Evolutionary conservation across 2,329 filamentous ascomycete species (phyloP), one percentile per base, ranked within the genome.

Genomic region (Dactylellina cionopaga): DNA sequence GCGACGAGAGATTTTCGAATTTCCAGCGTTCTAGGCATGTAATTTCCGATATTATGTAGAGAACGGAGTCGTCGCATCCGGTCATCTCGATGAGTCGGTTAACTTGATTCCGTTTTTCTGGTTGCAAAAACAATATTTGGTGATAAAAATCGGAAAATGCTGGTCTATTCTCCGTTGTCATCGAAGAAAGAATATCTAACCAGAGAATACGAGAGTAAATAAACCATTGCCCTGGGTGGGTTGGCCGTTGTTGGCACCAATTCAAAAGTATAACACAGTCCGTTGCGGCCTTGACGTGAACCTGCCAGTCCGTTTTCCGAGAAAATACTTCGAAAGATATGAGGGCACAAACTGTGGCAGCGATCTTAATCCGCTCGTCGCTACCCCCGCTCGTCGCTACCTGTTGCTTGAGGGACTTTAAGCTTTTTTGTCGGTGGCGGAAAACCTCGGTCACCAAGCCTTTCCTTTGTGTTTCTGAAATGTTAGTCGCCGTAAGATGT

Each of bases 271-370:
- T 29, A 3, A 74, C 62, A 31, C 69, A 74, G n/a, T 74, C 69
- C 2, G 62, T 74, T 1, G 69, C 69, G 5, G 69, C 69, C 44
- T 74, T 74, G n/a, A 74, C 69, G 25, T 74, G 69, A 11, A 74
- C 62, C 41, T 43, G 46, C 69, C 69, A 74, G 47, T 68, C 63
- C 5, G 69, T 74, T 41, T 47, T 54, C 33, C 69, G 37, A 5
- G 69, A 74, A 22, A 66, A 68, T 7, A 74, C 69, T 35, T 72
- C 69, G 27, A 74, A 74, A 1, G 69, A 74, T 1, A 74, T 74
- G 4, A 74, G 59, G 13, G 69, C 69, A 39, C 69, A 74, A 29
- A 74, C 63, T n/a, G 69, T 74, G 13, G 69, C 69, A n/a, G 56
- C 59, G 39, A 72, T 72, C 37, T 72, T 74, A 19, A 74, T 68